A percentile compares a stretch with the other conserved stretches of the same genome.
phyloP scores from a whole-genome alignment of 768 basidiomycete species.

The Mrakia blollopis region DNA sequence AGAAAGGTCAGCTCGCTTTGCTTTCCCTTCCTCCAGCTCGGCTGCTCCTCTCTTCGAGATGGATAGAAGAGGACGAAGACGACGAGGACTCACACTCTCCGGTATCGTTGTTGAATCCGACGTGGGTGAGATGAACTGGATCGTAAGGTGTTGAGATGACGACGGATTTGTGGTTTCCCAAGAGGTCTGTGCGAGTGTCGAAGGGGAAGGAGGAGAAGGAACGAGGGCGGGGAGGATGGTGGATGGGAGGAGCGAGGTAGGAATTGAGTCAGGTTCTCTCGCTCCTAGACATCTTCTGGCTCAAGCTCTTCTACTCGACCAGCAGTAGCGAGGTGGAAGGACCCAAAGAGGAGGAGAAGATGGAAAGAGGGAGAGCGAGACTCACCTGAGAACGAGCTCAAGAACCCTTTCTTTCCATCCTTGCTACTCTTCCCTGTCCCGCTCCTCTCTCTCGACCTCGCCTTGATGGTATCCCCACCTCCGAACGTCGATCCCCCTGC shows the following conservation, averaged over 20 bases:
- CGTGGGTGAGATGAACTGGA: slow-evolving; percentile 97
- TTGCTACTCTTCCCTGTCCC: slow-evolving; percentile 19
- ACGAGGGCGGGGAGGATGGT: not conserved
- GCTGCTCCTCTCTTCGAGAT: not conserved
- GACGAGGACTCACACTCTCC: slow-evolving; percentile 63
- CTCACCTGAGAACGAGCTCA: slow-evolving; percentile 28
- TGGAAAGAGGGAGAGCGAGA: not conserved
- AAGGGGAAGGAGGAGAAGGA: not conserved
- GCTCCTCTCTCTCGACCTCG: slow-evolving; percentile 11
- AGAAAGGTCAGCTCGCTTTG: too few relatives aligned
- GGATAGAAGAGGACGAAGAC: not conserved
- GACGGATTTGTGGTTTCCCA: slow-evolving; percentile 33
- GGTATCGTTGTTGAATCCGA: slow-evolving; percentile 97
- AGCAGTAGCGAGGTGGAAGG: not conserved
- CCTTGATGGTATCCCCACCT: not conserved
- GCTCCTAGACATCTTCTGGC: not conserved
- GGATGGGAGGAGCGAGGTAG: not conserved
- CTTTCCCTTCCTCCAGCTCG: too few relatives aligned
- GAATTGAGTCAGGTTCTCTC: not conserved
- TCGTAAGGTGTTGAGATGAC: slow-evolving; percentile 98
- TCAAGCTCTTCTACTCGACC: too few relatives aligned
- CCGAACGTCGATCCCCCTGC: not conserved
- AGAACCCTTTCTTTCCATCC: slow-evolving; percentile 26
- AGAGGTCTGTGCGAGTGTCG: slow-evolving; percentile 15
- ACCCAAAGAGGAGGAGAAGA: not conserved